These are phyloP conservation scores for Backusella circina DNA, from an alignment of 192 early-diverging fungal genomes.

Conservation along the genomic window DNA sequence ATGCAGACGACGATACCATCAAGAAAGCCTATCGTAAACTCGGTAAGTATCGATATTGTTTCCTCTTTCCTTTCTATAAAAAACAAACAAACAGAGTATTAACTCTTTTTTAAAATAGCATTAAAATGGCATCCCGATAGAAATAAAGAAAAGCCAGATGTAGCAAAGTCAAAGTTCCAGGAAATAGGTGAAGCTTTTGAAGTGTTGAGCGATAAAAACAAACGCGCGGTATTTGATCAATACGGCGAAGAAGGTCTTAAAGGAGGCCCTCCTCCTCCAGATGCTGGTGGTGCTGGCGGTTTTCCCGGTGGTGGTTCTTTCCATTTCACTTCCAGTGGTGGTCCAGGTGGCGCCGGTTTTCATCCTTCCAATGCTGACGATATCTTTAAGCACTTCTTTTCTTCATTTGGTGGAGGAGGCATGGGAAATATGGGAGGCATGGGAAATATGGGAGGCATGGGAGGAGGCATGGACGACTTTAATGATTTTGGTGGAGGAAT, in stretches of 20 bases:
- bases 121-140: slow-evolving; percentile 83
- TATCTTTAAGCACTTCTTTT: slow-evolving; percentile 90
- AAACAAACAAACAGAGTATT: background rate
- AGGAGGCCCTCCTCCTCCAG: slow-evolving; percentile 59
- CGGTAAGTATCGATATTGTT: slow-evolving; percentile 9
- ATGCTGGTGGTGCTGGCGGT: slow-evolving; percentile 55
- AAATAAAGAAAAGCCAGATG: slow-evolving; percentile 55
- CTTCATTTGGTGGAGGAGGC: slow-evolving; percentile 50
- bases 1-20: slow-evolving; percentile 73
- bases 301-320: slow-evolving; percentile 54
- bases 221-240: slow-evolving; percentile 92
- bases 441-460: too few species aligned
- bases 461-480: slow-evolving; percentile 11
- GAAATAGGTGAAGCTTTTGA: slow-evolving; percentile 98
- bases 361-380: slow-evolving; percentile 81
- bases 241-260: slow-evolving; percentile 95
- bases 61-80: background rate
- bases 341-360: slow-evolving; percentile 62
- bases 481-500: slow-evolving; percentile 27
- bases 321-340: slow-evolving; percentile 53
- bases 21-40: slow-evolving; percentile 78
- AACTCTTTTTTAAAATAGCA: slow-evolving; percentile 35
- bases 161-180: slow-evolving; percentile 86
- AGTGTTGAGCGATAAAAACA: slow-evolving; percentile 88
- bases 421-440: slow-evolving; percentile 30